Conservation (phyloP, 495 filamentous ascomycete genomes). For the Trichocladium antarcticum region DNA sequence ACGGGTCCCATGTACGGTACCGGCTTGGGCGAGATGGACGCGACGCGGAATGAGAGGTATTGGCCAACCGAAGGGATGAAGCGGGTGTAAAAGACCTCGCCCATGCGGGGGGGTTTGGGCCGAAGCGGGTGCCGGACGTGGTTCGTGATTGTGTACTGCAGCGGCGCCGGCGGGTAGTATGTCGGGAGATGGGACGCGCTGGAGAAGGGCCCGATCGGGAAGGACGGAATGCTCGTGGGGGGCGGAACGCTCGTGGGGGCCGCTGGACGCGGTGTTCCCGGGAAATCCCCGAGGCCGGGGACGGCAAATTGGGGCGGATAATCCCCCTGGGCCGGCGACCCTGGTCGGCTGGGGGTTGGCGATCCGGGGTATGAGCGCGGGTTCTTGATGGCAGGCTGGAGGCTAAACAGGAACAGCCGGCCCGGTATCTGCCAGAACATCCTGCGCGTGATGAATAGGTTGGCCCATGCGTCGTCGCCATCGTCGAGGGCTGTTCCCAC, state of each 20-base stretch:
- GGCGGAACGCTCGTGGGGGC: conserved; percentile 29
- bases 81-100: conserved; percentile 79
- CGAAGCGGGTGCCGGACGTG: conserved; percentile 76
- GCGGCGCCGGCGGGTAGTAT: conserved; percentile 74
- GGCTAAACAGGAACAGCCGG: conserved; percentile 75
- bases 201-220: conserved; percentile 54
- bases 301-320: conserved; percentile 9
- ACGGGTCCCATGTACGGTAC: conserved; percentile 45
- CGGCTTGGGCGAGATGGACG: conserved; percentile 46
- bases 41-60: conserved; percentile 80
- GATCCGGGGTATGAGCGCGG: conserved; percentile 46
- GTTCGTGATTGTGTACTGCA: conserved; percentile 70
- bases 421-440: conserved; percentile 90
- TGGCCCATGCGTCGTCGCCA: conserved; percentile 53
- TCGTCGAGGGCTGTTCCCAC: conserved; percentile 58
- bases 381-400: conserved; percentile 45
- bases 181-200: conserved; percentile 76
- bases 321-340: conserved; percentile 48
- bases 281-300: conserved; percentile 21
- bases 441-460: conserved; percentile 70
- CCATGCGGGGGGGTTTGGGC: conserved; percentile 78
- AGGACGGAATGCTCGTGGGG: conserved; percentile 25
- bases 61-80: conserved; percentile 73
- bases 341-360: conserved; percentile 42
- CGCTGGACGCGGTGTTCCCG: conserved; percentile 21